These are phyloP conservation scores for Wallacemonas sp. DNA, from an alignment of 208 protist species.

Conservation along the genomic window DNA sequence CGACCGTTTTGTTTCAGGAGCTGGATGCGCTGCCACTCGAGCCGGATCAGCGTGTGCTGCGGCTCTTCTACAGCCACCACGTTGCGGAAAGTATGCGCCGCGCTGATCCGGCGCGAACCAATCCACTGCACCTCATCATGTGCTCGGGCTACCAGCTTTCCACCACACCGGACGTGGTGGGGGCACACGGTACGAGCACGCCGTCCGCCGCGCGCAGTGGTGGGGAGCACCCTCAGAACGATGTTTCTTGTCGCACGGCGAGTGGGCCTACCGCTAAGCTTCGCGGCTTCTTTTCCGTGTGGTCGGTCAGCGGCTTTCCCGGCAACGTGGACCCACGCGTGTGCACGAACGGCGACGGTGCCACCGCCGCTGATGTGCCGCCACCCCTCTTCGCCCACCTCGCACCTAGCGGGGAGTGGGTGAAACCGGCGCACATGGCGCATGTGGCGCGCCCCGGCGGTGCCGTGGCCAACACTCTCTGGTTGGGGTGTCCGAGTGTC, in stretches of 20 bases:
- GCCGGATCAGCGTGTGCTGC: slow-evolving; percentile 29
- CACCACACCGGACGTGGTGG: neutral
- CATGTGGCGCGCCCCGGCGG: neutral
- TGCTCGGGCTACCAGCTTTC: neutral
- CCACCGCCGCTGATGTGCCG: neutral
- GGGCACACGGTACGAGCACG: neutral
- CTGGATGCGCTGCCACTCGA: slow-evolving; percentile 18
- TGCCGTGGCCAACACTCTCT: neutral
- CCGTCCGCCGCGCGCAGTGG: neutral
- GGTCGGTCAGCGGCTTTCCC: slow-evolving; percentile 5
- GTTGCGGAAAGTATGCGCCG: neutral
- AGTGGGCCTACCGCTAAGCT: slow-evolving; percentile 6
- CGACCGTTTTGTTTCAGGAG: slow-evolving; percentile 18
- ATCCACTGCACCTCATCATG: slow-evolving; percentile 3
- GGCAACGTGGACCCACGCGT: neutral
- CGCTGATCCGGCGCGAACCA: neutral
- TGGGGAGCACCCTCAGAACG: slow-evolving; percentile 11
- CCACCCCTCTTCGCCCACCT: neutral
- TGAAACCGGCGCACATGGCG: neutral
- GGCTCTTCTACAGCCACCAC: slow-evolving; percentile 43
- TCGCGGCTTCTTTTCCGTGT: slow-evolving; percentile 11
- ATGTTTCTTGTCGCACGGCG: slow-evolving; percentile 7
- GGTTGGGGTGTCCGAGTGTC: neutral
- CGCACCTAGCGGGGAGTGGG: neutral
- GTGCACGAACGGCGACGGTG: neutral